Conservation (phyloP, 2,329 filamentous ascomycete genomes). For the Colletotrichum sansevieriae region DNA sequence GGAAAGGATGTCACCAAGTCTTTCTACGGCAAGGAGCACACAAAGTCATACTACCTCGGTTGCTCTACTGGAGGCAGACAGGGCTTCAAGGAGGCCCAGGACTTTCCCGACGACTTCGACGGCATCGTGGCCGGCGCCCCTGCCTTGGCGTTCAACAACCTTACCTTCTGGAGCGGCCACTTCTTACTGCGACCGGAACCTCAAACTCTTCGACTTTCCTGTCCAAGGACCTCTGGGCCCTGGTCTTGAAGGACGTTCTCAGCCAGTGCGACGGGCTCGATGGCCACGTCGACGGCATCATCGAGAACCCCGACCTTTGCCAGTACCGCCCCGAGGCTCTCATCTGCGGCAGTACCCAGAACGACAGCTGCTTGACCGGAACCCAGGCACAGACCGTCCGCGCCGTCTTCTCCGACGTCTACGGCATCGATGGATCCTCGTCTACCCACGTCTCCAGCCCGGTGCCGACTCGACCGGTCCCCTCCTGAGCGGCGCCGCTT, state of each 20-base stretch:
- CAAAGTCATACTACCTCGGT: constrained; percentile 62
- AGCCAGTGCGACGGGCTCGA: constrained; percentile 47
- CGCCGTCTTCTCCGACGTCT: constrained; percentile 50
- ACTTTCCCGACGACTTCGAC: constrained; percentile 64
- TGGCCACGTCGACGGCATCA: constrained; percentile 45
- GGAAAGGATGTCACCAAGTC: constrained; percentile 62
- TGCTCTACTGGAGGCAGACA: constrained; percentile 67
- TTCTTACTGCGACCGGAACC: constrained; percentile 58
- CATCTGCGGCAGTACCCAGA: constrained; percentile 50
- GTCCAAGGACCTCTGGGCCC: constrained; percentile 49
- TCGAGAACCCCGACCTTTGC: constrained; percentile 42
- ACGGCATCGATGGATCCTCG: constrained; percentile 51
- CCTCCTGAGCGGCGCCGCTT: constrained; percentile 50
- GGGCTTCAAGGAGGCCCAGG: constrained; percentile 60
- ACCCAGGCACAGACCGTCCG: constrained; percentile 54
- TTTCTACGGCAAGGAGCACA: constrained; percentile 56
- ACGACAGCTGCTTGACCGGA: constrained; percentile 25
- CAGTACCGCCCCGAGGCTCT: constrained; percentile 57
- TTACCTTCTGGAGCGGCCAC: constrained; percentile 48
- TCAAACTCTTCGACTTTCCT: constrained; percentile 49
- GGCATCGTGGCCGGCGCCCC: constrained; percentile 55
- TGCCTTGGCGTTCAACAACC: constrained; percentile 56
- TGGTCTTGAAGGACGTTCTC: constrained; percentile 45
- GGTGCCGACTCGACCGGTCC: constrained; percentile 61
- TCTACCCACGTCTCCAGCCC: constrained; percentile 61